Conservation (phyloP, 1,139 yeast genomes). For the Yamadazyma taylorii region DNA sequence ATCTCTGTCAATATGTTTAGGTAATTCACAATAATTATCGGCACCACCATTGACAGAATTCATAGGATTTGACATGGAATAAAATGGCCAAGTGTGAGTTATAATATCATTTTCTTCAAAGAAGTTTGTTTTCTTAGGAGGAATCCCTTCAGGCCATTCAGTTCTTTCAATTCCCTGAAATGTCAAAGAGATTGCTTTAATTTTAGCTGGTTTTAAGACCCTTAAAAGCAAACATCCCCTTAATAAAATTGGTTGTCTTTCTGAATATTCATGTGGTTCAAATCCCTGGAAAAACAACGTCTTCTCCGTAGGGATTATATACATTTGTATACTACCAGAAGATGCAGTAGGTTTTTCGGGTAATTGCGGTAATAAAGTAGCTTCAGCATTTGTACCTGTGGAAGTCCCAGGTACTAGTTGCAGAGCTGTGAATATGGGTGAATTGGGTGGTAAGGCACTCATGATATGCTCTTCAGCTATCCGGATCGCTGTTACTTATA, state of each 20-base stretch:
- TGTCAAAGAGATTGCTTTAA: conserved; percentile 64
- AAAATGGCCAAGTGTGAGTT: conserved; percentile 92
- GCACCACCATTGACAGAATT: conserved; percentile 54
- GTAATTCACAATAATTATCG: conserved; percentile 43
- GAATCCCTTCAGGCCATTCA: conserved; percentile 99
- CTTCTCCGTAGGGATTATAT: conserved; percentile 74
- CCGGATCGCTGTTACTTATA: too few relatives aligned
- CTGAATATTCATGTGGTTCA: conserved; percentile 59
- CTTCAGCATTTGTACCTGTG: conserved; percentile 9
- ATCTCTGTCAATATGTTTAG: conserved; percentile 28
- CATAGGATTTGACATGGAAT: conserved; percentile 39
- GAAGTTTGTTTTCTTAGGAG: conserved; percentile 75
- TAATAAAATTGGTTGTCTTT: conserved; percentile 76
- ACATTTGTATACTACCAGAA: conserved; percentile 50
- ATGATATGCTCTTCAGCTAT: too few relatives aligned
- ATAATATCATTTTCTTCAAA: conserved; percentile 65
- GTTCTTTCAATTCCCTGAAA: conserved; percentile 79
- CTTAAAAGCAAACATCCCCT: conserved; percentile 80
- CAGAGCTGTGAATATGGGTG: conserved; percentile 37
- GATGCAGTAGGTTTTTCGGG: conserved; percentile 51
- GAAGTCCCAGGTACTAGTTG: conserved; percentile 20
- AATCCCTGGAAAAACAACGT: conserved; percentile 82
- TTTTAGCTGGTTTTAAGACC: conserved; percentile 70
- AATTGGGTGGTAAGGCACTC: conserved; percentile 18
- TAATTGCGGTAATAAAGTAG: conserved; percentile 36